Evolutionary conservation across 805 yeast species (phyloP).

Genomic region (Priceomyces castillae): DNA sequence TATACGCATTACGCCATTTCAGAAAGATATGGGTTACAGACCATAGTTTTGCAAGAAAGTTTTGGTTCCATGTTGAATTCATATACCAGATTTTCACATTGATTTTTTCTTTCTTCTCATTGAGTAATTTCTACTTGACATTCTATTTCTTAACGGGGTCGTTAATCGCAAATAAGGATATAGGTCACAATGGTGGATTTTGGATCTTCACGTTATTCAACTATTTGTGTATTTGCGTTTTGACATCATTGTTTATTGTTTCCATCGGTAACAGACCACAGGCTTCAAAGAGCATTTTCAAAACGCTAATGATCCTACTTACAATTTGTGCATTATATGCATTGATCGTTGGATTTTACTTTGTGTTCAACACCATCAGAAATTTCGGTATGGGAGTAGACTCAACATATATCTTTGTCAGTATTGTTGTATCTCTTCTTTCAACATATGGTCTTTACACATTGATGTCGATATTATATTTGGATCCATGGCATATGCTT

Average conservation of each 20-base stretch:
- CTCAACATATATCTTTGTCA: slow-evolving; percentile 55
- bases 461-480: slow-evolving; percentile 74
- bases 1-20: slow-evolving; percentile 79
- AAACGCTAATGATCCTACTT: slow-evolving; percentile 66
- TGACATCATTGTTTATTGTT: slow-evolving; percentile 85
- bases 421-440: slow-evolving; percentile 77
- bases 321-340: slow-evolving; percentile 82
- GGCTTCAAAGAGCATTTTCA: slow-evolving; percentile 81
- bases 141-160: slow-evolving; percentile 93
- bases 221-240: slow-evolving; percentile 75
- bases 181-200: slow-evolving; percentile 73
- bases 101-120: slow-evolving; percentile 86
- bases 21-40: slow-evolving; percentile 74
- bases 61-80: slow-evolving; percentile 74
- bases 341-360: slow-evolving; percentile 75
- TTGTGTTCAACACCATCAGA: slow-evolving; percentile 56
- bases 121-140: slow-evolving; percentile 88
- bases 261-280: slow-evolving; percentile 98
- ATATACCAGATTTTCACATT: slow-evolving; percentile 77
- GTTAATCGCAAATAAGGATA: slow-evolving; percentile 41
- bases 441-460: slow-evolving; percentile 92
- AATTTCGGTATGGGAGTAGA: slow-evolving; percentile 40
- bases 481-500: slow-evolving; percentile 96
- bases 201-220: slow-evolving; percentile 83
- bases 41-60: slow-evolving; percentile 66